Evolutionary conservation across 2,329 filamentous ascomycete species (phyloP).

Genomic region (Alternaria infectoria): DNA sequence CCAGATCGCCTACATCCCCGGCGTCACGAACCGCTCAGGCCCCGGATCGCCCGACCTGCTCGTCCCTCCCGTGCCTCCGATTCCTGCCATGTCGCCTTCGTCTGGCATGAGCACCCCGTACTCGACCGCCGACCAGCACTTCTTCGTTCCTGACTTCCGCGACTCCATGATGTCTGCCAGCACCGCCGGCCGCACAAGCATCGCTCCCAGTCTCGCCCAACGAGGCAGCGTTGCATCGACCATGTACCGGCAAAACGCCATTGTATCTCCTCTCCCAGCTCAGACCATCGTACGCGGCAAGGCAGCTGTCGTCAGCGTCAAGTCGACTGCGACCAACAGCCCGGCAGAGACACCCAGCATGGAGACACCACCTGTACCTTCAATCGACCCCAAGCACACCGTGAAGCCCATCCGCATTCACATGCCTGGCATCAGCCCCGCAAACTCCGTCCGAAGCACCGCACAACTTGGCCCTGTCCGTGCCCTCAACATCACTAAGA

Average conservation of each 20-base stretch:
- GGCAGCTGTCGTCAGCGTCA: constrained; percentile 92
- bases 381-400: constrained; percentile 66
- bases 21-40: constrained; percentile 89
- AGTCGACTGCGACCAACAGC: constrained; percentile 66
- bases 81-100: constrained; percentile 68
- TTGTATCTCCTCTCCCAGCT: constrained; percentile 78
- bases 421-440: constrained; percentile 50
- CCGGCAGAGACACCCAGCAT: constrained; percentile 56
- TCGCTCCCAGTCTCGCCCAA: constrained; percentile 55
- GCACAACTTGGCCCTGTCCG: constrained; percentile 53
- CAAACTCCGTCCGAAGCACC: constrained; percentile 46
- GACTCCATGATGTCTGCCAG: constrained; percentile 88
- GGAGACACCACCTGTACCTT: constrained; percentile 73
- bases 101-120: constrained; percentile 65
- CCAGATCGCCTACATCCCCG: constrained; percentile 98
- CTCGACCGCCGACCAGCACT: constrained; percentile 75
- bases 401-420: constrained; percentile 47
- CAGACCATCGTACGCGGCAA: constrained; percentile 88
- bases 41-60: constrained; percentile 81
- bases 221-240: constrained; percentile 79
- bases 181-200: constrained; percentile 61
- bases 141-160: constrained; percentile 90
- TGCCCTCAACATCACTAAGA: constrained; percentile 54
- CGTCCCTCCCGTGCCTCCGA: constrained; percentile 91
- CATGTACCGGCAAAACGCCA: constrained; percentile 89